Evolutionary conservation across 148 eudicot genomes (phyloP).

Genomic region (Arctostaphylos glauca): DNA sequence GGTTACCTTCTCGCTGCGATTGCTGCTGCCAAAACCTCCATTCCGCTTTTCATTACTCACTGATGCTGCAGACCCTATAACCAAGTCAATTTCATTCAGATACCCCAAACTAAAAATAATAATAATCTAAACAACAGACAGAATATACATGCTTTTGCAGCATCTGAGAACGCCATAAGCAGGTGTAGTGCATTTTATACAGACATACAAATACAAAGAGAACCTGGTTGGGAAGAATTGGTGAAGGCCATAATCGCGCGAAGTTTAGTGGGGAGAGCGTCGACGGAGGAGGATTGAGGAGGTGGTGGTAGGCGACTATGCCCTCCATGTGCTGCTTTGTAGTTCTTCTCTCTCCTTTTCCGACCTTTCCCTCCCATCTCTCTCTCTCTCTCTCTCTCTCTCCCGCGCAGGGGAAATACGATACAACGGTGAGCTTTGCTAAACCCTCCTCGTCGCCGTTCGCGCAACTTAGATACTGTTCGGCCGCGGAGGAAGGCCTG

Average conservation of each 20-base stretch:
- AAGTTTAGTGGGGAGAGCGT: constrained; percentile 76
- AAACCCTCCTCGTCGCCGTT: background rate
- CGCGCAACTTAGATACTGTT: background rate
- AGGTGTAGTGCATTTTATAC: background rate
- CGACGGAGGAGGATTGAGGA: constrained; percentile 53
- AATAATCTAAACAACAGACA: background rate
- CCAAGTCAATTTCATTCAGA: background rate
- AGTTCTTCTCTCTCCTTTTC: constrained; percentile 83
- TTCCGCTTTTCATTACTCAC: constrained; percentile 19
- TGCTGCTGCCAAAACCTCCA: background rate
- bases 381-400: background rate
- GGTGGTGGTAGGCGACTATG: constrained; percentile 70
- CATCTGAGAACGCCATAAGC: background rate
- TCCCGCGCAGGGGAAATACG: too few species aligned
- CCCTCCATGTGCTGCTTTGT: constrained; percentile 74
- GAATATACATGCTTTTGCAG: background rate
- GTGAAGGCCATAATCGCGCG: constrained; percentile 53
- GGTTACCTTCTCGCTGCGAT: constrained; percentile 15
- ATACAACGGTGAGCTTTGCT: background rate
- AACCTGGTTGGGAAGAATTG: constrained; percentile 16
- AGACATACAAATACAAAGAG: constrained; percentile 7
- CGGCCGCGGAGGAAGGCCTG: background rate
- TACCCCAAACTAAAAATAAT: background rate
- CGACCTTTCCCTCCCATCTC: constrained; percentile 75
- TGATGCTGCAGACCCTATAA: constrained; percentile 22